Conservation (phyloP, 2,329 filamentous ascomycete genomes). For the Aspergillus clavatus region DNA sequence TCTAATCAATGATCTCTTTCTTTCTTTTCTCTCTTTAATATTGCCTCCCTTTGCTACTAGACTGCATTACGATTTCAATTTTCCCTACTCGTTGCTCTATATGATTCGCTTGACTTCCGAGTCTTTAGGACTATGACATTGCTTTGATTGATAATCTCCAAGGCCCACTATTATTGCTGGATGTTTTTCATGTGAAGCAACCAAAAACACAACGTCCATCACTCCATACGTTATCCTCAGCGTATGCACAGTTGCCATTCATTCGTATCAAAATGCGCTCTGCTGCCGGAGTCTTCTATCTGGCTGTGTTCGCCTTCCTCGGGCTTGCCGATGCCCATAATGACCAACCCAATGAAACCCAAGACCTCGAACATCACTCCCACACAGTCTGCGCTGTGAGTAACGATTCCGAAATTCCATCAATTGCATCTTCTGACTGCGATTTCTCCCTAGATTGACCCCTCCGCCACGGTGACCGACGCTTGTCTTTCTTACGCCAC, state of each 20-base stretch:
- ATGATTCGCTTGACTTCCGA: background rate
- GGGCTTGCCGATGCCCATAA: slow-evolving; percentile 47
- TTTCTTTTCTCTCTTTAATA: slow-evolving; percentile 1
- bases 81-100: background rate
- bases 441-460: slow-evolving; percentile 63
- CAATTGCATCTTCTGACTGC: slow-evolving; percentile 16
- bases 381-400: slow-evolving; percentile 55
- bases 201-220: background rate
- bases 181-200: slow-evolving; percentile 13
- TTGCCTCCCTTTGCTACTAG: slow-evolving; percentile 1
- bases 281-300: slow-evolving; percentile 54
- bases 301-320: slow-evolving; percentile 58
- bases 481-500: slow-evolving; percentile 91
- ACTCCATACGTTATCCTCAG: background rate
- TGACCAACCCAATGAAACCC: too few relatives aligned
- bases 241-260: background rate
- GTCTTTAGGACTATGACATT: slow-evolving; percentile 1
- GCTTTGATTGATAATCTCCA: slow-evolving; percentile 6
- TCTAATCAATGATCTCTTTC: too few relatives aligned
- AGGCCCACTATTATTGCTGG: slow-evolving; percentile 10
- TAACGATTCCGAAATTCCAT: slow-evolving; percentile 9
- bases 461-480: slow-evolving; percentile 83
- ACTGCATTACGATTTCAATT: too few relatives aligned
- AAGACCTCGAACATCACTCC: slow-evolving; percentile 27
- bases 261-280: slow-evolving; percentile 44